Evolutionary conservation across 441 rosid genomes (phyloP).

Genomic region (Gossypium aridum): DNA sequence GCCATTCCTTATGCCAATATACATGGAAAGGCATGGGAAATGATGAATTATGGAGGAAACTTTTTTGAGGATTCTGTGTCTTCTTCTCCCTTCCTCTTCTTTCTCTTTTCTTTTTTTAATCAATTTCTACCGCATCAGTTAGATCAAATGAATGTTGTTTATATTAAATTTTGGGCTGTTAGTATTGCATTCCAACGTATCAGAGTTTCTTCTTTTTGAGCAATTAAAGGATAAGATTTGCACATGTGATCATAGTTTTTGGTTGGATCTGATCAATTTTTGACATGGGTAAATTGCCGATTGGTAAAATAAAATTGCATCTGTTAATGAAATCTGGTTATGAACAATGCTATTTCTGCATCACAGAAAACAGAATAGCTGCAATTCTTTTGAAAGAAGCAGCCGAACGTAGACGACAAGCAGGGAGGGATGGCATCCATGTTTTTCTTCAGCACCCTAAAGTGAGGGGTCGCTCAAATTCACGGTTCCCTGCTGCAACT

Average conservation of each 20-base stretch:
- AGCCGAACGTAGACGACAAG: conserved; percentile 67
- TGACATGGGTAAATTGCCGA: background rate
- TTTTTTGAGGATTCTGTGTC: too few species aligned
- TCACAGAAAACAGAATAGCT: conserved; percentile 80
- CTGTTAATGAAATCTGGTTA: background rate
- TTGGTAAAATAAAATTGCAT: background rate
- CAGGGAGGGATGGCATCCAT: conserved; percentile 67
- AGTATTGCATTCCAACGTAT: background rate
- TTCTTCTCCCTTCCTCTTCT: too few species aligned
- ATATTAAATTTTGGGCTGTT: background rate
- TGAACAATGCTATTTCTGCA: background rate
- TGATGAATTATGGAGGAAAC: too few species aligned
- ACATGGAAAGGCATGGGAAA: too few species aligned
- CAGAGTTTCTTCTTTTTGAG: background rate
- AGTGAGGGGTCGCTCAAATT: conserved; percentile 67
- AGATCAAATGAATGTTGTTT: background rate
- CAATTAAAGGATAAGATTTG: background rate
- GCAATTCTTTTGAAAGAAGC: conserved; percentile 84
- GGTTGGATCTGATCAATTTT: background rate
- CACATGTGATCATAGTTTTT: background rate
- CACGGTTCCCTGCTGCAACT: conserved; percentile 83
- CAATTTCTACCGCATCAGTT: too few species aligned
- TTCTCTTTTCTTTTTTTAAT: too few species aligned
- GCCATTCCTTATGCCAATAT: too few species aligned
- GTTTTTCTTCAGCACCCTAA: conserved; percentile 67